These are phyloP conservation scores for Claviceps arundinis DNA, from an alignment of 2,329 filamentous ascomycete genomes.

Conservation along the genomic window DNA sequence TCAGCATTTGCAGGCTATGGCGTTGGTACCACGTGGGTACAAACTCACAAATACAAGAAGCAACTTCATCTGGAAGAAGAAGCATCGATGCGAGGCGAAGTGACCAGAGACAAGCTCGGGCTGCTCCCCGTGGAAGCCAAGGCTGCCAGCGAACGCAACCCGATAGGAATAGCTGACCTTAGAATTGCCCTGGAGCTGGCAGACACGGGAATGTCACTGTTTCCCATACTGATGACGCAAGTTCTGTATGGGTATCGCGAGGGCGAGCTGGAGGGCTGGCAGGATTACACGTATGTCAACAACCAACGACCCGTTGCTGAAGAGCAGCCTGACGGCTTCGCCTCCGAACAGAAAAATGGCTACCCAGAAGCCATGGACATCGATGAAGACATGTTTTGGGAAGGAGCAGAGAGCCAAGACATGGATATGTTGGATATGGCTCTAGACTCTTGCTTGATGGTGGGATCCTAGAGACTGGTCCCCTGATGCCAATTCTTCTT, in stretches of 20 bases:
- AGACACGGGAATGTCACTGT: constrained; percentile 62
- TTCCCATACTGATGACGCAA: constrained; percentile 59
- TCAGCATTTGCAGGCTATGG: constrained; percentile 50
- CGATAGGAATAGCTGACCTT: constrained; percentile 66
- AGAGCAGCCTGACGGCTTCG: constrained; percentile 14
- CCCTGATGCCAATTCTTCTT: not conserved
- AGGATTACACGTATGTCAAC: constrained; percentile 43
- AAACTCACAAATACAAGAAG: constrained; percentile 64
- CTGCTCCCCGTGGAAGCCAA: constrained; percentile 71
- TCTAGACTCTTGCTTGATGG: constrained; percentile 42
- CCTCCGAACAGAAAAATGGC: constrained; percentile 32
- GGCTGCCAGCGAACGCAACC: constrained; percentile 55
- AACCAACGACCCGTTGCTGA: constrained; percentile 19
- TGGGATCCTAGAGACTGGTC: constrained; percentile 20
- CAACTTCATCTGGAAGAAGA: constrained; percentile 68
- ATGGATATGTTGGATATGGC: constrained; percentile 39
- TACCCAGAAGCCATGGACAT: constrained; percentile 45
- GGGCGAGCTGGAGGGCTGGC: constrained; percentile 57
- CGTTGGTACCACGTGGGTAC: constrained; percentile 55
- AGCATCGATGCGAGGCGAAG: constrained; percentile 56
- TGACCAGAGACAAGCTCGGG: constrained; percentile 61
- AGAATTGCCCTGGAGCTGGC: constrained; percentile 63
- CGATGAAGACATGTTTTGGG: constrained; percentile 47
- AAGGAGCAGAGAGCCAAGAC: constrained; percentile 41
- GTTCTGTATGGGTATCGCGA: constrained; percentile 62